Percentiles rank a stretch among this genome's conserved stretches.
Conservation (phyloP, 768 basidiomycete species). For the Tephrocybe sp. region DNA sequence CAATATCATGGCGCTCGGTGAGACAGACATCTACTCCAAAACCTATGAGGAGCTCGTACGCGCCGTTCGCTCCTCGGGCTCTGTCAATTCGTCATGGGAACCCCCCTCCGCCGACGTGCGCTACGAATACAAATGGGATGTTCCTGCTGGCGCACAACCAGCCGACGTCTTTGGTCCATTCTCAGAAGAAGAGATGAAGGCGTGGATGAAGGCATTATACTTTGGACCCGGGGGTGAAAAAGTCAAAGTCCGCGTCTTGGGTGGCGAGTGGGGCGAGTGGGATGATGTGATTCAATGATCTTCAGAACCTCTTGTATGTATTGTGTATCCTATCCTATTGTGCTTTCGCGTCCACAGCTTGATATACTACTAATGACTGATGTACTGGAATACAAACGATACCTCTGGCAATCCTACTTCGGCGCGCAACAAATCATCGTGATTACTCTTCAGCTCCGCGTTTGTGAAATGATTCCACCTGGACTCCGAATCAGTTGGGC, state of each 20-base stretch:
- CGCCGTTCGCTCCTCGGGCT: constrained; percentile 68
- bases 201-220: constrained; percentile 80
- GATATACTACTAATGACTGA: constrained; percentile 65
- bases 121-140: constrained; percentile 84
- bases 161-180: constrained; percentile 78
- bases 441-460: constrained; percentile 81
- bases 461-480: constrained; percentile 99
- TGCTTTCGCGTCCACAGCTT: constrained; percentile 2
- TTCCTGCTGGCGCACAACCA: constrained; percentile 45
- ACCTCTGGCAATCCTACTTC: constrained; percentile 84
- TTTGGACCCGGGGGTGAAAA: constrained; percentile 81
- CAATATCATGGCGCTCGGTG: constrained; percentile 84
- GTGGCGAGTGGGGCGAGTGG: constrained; percentile 78
- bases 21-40: constrained; percentile 82
- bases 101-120: constrained; percentile 75
- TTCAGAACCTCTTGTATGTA: no score
- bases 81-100: constrained; percentile 66
- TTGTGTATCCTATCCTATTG: constrained; percentile 3
- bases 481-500: constrained; percentile 3
- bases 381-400: constrained; percentile 96
- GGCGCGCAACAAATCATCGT: constrained; percentile 92
- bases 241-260: constrained; percentile 66
- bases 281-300: constrained; percentile 54
- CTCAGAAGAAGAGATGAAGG: constrained; percentile 72
- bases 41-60: constrained; percentile 86